Evolutionary conservation across 805 yeast genomes (phyloP).

Genomic region (Ogataea glucozyma): DNA sequence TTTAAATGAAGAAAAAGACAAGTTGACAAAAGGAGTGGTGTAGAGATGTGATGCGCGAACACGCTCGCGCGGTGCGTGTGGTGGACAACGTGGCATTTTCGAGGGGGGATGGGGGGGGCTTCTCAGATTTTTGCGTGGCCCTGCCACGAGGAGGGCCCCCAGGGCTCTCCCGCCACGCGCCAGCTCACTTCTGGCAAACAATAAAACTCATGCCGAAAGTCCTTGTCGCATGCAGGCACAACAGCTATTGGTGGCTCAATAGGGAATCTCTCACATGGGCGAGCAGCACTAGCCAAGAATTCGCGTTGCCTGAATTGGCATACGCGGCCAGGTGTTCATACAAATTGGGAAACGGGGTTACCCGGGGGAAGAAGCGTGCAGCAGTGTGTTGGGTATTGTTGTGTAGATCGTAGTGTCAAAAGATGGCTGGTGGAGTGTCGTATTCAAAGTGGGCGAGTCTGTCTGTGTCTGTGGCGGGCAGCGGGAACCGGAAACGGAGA

Average conservation of each 20-base stretch:
- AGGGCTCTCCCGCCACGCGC: too few relatives aligned
- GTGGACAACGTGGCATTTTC: neutral
- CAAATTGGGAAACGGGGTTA: neutral
- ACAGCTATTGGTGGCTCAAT: neutral
- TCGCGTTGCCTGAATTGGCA: neutral
- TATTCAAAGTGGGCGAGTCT: too few relatives aligned
- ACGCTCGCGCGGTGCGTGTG: neutral
- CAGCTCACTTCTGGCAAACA: too few relatives aligned
- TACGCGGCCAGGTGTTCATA: neutral
- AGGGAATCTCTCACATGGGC: neutral
- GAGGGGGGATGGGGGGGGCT: neutral
- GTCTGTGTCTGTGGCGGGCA: too few relatives aligned
- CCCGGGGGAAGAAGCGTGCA: neutral
- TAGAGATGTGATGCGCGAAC: neutral
- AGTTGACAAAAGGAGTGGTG: slow-evolving; percentile 5
- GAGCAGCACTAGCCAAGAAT: too few relatives aligned
- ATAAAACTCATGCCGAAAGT: neutral
- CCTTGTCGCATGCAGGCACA: slow-evolving; percentile 3
- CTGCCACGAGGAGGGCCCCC: too few relatives aligned
- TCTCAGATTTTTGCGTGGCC: too few relatives aligned
- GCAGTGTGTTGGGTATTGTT: too few relatives aligned
- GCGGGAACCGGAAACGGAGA: too few relatives aligned
- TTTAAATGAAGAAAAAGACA: slow-evolving; percentile 8
- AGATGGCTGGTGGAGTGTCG: neutral
- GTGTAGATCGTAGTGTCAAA: too few relatives aligned